phyloP scores from a whole-genome alignment of 176 grass and related monocot genomes.

The Pontederia paniculata region DNA sequence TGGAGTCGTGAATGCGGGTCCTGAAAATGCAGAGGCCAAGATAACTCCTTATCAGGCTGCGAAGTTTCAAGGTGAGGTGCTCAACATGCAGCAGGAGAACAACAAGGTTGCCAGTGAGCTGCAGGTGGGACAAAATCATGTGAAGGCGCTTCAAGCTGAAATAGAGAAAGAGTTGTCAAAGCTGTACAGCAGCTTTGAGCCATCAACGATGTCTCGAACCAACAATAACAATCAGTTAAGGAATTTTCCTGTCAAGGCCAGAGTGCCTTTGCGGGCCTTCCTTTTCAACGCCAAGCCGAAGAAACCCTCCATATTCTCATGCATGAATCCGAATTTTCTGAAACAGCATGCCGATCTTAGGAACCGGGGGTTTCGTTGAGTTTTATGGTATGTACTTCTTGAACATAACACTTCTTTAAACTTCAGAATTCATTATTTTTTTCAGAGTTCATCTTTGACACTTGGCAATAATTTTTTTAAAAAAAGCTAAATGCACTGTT shows the following conservation, averaged over 20 bases:
- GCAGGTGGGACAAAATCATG: constrained; percentile 39
- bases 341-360: constrained; percentile 28
- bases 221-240: constrained; percentile 14
- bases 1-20: constrained; percentile 17
- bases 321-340: constrained; percentile 42
- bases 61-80: constrained; percentile 72
- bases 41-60: constrained; percentile 60
- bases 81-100: constrained; percentile 85
- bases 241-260: constrained; percentile 28
- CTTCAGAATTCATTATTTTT: too few species aligned
- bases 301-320: constrained; percentile 45
- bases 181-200: constrained; percentile 22
- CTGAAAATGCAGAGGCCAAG: constrained; percentile 5
- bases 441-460: too few species aligned
- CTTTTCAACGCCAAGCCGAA: constrained; percentile 76
- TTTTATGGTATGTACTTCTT: neutral
- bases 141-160: constrained; percentile 37
- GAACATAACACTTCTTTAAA: too few species aligned
- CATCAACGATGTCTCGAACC: constrained; percentile 24
- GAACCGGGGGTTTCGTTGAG: constrained; percentile 22
- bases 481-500: too few species aligned
- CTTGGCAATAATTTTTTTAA: too few species aligned
- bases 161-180: constrained; percentile 37
- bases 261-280: constrained; percentile 58
- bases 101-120: constrained; percentile 58